Base-by-base conservation (phyloP, 768 basidiomycete genomes). In the Kwoniella sp. region DNA sequence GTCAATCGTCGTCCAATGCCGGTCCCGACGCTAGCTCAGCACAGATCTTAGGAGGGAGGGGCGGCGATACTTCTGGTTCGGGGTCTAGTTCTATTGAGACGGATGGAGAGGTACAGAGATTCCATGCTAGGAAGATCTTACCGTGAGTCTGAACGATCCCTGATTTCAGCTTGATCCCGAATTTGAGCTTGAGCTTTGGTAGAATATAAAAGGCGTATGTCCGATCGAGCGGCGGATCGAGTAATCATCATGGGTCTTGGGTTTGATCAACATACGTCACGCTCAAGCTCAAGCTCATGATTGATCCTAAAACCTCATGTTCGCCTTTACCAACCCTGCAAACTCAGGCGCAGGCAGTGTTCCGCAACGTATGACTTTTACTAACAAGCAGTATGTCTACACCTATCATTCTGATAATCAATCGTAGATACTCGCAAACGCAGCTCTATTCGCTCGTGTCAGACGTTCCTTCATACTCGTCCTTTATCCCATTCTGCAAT, bases 401-500 rank as follows among this genome's bases (percentile, higher is more conserved):
- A n/a, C n/a, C n/a, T n/a, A n/a, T n/a, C n/a, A n/a, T n/a, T n/a
- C n/a, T n/a, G n/a, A n/a, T n/a, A n/a, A n/a, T n/a, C n/a, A 1
- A 13, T 56, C 29, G 19, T n/a, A 96, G 94, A 46, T 97, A 94
- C 76, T 84, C 83, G 19, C 87, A 85, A 65, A 83, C 83, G 55
- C 86, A 96, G 78, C 83, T 98, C 2, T 98, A 94, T 81, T 82
- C 86, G 8, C 80, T 98, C 64, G 91, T 99, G 58, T 85, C 92
- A 15, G 88, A 98, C 80, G 89, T 97, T 26, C 86, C 83, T 17
- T 90, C 90, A 1, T 99, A 98, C 79, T 85, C 87, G 10, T 82
- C 82, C 63, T 99, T 97, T 77, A 83, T 99, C 56, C 95, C 96
- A 6, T 95, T 90, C 79, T 96, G 94, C 82, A 86, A 85, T 13